These are phyloP conservation scores for Castanopsis chinensis DNA, from an alignment of 306 rosid genomes.

Conservation along the genomic window DNA sequence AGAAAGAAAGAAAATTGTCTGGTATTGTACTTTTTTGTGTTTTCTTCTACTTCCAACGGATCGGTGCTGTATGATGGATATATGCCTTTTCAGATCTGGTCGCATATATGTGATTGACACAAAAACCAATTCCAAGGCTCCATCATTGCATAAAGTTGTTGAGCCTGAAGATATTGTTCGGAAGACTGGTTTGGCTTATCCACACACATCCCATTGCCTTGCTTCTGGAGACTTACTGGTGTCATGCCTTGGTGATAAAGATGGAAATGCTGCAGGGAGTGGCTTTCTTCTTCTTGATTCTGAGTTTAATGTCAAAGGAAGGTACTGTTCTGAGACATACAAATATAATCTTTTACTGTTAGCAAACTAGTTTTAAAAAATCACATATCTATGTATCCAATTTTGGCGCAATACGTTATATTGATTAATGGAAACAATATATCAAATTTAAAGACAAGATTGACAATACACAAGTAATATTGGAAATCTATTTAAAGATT, in stretches of 20 bases:
- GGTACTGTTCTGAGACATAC: slow-evolving; percentile 41
- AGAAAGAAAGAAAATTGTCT: too few species aligned
- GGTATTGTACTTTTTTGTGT: neutral
- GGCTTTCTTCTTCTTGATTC: slow-evolving; percentile 98
- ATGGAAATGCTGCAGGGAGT: slow-evolving; percentile 82
- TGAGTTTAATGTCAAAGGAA: slow-evolving; percentile 92
- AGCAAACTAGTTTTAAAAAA: neutral
- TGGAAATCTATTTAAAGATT: neutral
- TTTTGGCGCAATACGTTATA: neutral
- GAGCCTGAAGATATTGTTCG: slow-evolving; percentile 52
- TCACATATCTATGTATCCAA: neutral
- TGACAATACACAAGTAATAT: neutral
- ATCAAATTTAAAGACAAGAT: neutral
- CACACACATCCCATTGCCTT: slow-evolving; percentile 96
- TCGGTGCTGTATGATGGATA: neutral
- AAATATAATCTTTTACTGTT: neutral
- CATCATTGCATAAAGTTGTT: slow-evolving; percentile 81
- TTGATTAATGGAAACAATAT: neutral
- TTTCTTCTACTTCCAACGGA: neutral
- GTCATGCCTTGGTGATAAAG: slow-evolving; percentile 88
- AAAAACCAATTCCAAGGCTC: slow-evolving; percentile 73
- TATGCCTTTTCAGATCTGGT: slow-evolving; percentile 61
- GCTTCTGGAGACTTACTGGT: slow-evolving; percentile 89
- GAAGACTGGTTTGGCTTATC: slow-evolving; percentile 91
- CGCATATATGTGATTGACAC: slow-evolving; percentile 80